Conservation (phyloP, 768 basidiomycete species). For the Suillus subluteus region DNA sequence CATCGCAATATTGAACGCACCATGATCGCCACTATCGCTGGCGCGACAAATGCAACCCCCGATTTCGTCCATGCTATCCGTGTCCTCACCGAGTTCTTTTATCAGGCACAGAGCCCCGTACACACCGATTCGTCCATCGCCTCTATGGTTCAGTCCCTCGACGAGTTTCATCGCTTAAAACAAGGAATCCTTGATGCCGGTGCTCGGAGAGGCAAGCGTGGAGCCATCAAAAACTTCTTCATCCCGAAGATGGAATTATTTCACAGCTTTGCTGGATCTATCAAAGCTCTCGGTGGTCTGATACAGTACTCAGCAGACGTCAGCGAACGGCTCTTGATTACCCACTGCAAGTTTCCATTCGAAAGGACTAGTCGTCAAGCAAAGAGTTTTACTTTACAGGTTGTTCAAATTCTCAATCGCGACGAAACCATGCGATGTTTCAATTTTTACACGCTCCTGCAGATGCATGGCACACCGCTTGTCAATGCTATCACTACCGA, state of each 20-base stretch:
- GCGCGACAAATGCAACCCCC: slow-evolving; percentile 31
- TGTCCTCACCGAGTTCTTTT: neutral
- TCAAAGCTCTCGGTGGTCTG: neutral
- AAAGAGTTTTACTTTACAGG: too few relatives aligned
- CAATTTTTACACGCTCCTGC: too few relatives aligned
- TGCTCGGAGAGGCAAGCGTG: neutral
- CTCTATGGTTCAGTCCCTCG: neutral
- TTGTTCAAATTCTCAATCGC: too few relatives aligned
- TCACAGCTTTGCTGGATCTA: neutral
- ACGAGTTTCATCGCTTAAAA: neutral
- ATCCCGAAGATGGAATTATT: slow-evolving; percentile 8
- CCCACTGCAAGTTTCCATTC: too few relatives aligned
- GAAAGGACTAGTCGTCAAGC: too few relatives aligned
- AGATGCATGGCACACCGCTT: too few relatives aligned
- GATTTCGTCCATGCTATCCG: neutral
- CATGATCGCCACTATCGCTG: slow-evolving; percentile 35
- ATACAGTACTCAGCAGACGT: neutral
- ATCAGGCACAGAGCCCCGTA: slow-evolving; percentile 1
- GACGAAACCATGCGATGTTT: too few relatives aligned
- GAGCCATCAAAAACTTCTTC: neutral
- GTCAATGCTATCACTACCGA: too few relatives aligned
- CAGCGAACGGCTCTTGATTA: neutral
- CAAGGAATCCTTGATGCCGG: neutral
- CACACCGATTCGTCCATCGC: neutral
- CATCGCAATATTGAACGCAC: slow-evolving; percentile 41